Base-by-base conservation (phyloP, 73 alveolate genomes). In the Paramecium biaurelia region DNA sequence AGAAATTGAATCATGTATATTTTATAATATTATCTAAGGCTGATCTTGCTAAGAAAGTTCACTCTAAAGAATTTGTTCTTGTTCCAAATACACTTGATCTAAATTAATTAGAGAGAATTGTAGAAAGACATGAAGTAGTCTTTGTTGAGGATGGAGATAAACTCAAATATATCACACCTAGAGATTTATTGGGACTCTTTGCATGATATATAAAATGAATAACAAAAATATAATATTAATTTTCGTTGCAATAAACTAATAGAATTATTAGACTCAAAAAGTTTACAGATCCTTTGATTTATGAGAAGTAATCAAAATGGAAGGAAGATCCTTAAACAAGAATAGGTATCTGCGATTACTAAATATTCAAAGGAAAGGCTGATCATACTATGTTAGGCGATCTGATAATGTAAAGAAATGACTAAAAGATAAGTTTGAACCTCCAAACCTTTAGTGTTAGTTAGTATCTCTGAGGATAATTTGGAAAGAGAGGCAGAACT, bases 401-500 rank as follows among this genome's bases (percentile, higher is more conserved):
- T 15, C 63, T 86, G 12, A 63, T 63, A 7, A 63, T 41, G 32
- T 72, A 72, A 4, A 86, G 56, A 20, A 63, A 82, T 20, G 82
- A 89, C 20, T 86, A 67, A 14, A 70, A 67, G 15, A 72, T 72
- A 28, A 35, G 56, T 38, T 72, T 72, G 0, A 72, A 18, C 34
- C 35, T 72, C 18, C 86, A 63, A 14, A 76, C 67, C 45, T 63
- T 86, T 34, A 86, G 63, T 63, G 38, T 86, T 34, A 86, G 63
- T 63, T 86, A 24, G 21, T 89, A 86, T 14, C 43, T 72, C 47
- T 67, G 57, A 26, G 37, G 82, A 38, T 72, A 41, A 42, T 86
- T 63, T 4, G 93, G 93, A 38, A 86, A 57, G 23, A 86, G 63
- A 38, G 93, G 93, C 23, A 67, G 47, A n/a, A 63, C 41, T 57